phyloP scores from a whole-genome alignment of 129 eudicot species.

The Lactuca saligna region DNA sequence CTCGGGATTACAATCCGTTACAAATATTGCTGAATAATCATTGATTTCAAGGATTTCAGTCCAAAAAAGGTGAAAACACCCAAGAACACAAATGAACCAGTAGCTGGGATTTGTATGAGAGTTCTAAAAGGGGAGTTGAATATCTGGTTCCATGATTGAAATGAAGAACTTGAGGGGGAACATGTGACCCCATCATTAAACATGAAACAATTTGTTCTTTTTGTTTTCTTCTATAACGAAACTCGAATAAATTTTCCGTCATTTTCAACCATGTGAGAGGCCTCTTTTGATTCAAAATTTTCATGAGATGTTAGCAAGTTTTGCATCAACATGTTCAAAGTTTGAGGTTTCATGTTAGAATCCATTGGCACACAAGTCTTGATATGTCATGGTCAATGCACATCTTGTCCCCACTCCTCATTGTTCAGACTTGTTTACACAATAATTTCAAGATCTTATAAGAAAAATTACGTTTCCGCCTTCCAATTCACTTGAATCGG shows the following conservation, averaged over 20 bases:
- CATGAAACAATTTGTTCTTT: slow-evolving; percentile 28
- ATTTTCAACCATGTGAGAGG: slow-evolving; percentile 33
- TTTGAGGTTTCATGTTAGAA: background rate
- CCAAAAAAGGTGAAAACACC: background rate
- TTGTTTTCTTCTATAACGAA: slow-evolving; percentile 24
- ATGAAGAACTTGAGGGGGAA: slow-evolving; percentile 19
- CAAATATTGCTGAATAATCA: background rate
- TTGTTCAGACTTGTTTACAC: background rate
- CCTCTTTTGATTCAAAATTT: slow-evolving; percentile 16
- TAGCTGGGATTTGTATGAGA: slow-evolving; percentile 5
- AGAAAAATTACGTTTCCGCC: background rate
- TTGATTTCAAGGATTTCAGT: background rate
- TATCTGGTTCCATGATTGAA: slow-evolving; percentile 24
- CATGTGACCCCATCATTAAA: slow-evolving; percentile 27
- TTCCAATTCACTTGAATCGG: background rate
- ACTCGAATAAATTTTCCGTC: slow-evolving; percentile 24
- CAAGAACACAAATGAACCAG: background rate
- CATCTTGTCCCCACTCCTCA: background rate
- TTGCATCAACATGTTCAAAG: slow-evolving; percentile 3
- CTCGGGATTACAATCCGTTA: background rate
- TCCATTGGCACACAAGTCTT: slow-evolving; percentile 13
- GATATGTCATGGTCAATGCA: slow-evolving; percentile 11
- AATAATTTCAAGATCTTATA: too few species aligned
- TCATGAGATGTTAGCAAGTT: slow-evolving; percentile 13
- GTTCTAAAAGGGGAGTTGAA: slow-evolving; percentile 11